Evolutionary conservation across 257 asterid genomes (phyloP), one percentile per base, ranked within the genome.

Genomic region (Solanum pimpinellifolium): DNA sequence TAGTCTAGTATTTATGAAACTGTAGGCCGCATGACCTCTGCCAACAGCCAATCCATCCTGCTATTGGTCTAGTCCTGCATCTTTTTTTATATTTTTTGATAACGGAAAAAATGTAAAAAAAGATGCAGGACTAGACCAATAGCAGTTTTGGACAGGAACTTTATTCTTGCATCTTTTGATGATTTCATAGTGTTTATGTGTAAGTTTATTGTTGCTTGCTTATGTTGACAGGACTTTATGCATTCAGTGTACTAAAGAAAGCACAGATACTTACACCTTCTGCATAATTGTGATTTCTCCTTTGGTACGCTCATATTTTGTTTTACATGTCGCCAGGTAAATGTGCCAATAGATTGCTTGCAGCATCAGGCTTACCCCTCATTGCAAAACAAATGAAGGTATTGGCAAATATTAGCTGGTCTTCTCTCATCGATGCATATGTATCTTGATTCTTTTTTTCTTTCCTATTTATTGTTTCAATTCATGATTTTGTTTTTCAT

Each of bases 301-400:
- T 80, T 29, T 18, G 85, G 7, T 80, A 29, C 3, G 9, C 14
- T 5, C n/a, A 31, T 80, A 29, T 47, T 47, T 78, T 47, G 29
- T 80, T 80, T 80, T 46, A 16, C 44, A 80, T 49, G 68, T 49
- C 20, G 86, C 90, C 98, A 96, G 99, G 99, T 83, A 97, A 97
- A 94, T 97, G 99, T 92, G 99, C 99, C 37, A 97, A 97, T 84
- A 91, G 95, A 25, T 89, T 95, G 92, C 99, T 97, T 86, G 94
- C 95, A 14, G 84, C 98, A 73, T 97, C 99, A 41, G 99, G 99
- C 84, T 92, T 97, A 89, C 99, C 99, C n/a, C 93, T 93, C 85
- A 89, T 97, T 81, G 99, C 99, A 62, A 92, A 93, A 89, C 99
- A 97, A 91, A 97, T 97, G 98, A 97, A 97, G 99, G 99, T 95